Base-by-base conservation (phyloP, 1,139 yeast genomes). In the Saccharomycopsis hybrid region DNA sequence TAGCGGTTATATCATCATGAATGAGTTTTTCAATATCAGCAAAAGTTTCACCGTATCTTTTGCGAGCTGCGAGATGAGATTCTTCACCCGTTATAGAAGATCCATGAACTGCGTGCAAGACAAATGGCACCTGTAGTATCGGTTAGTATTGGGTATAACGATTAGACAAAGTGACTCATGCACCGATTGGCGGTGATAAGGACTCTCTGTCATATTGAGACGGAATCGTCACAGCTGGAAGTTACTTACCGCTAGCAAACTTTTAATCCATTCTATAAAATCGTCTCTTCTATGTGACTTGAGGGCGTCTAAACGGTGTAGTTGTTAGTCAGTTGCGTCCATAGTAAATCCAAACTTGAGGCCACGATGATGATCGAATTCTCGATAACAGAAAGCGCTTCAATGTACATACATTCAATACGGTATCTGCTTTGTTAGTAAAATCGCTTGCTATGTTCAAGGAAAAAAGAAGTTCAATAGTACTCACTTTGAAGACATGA, bases 251-350 rank as follows among this genome's bases (percentile, higher is more conserved):
- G 96, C 96, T 52, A 92, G 67, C 37, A 92, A 72, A 0, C 92
- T 92, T 60, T 92, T 92, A 61, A 90, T 86, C 97, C 97, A 92
- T 62, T 90, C 96, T 50, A 92, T 90, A 60, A 92, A 84, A 54
- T 83, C 95, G 65, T 92, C 98, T 55, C 97, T 73, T 41, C 97
- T 81, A 67, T 92, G 97, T 45, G 82, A 78, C 63, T 90, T 92
- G 44, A 85, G 69, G 2, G 81, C 77, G 56, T 78, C 58, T 57
- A 43, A 18, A 18, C 18, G 18, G 18, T 18, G 18, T 4, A 43
- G 24, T 5, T 43, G 35, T 41, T 46, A 33, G 48, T 36, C 18
- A 18, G 18, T 18, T 18, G 18, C 18, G 18, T 18, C 18, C 18
- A 18, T 18, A 18, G 18, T 18, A 18, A 18, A 18, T 18, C 18